These are phyloP conservation scores for Sarocladiaceae sp. DNA, from an alignment of 2,329 filamentous ascomycete genomes.

Conservation along the genomic window DNA sequence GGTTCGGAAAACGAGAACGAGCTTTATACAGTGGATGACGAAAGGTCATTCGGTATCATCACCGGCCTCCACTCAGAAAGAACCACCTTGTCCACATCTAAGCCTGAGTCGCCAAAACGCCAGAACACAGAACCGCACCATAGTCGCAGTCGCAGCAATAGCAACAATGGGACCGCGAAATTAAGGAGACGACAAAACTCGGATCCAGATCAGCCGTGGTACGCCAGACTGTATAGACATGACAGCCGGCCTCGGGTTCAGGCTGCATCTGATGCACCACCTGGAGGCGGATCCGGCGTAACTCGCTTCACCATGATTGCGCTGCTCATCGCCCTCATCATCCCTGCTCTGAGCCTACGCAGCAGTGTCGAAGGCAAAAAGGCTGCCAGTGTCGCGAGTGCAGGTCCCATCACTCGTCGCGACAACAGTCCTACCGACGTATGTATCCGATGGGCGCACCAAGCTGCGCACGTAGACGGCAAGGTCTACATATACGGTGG, in stretches of 20 bases:
- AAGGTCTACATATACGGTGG: slow-evolving; percentile 74
- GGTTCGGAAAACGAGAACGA: slow-evolving; percentile 7
- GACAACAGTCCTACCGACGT: slow-evolving; percentile 33
- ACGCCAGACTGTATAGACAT: slow-evolving; percentile 33
- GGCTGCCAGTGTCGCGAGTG: slow-evolving; percentile 34
- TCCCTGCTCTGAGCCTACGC: slow-evolving; percentile 40
- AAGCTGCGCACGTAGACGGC: slow-evolving; percentile 65
- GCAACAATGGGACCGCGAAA: not conserved
- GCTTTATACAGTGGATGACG: slow-evolving; percentile 18
- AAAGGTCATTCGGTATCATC: slow-evolving; percentile 25
- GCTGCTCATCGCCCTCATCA: slow-evolving; percentile 42
- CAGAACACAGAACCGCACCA: not conserved
- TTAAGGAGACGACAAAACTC: slow-evolving; percentile 13
- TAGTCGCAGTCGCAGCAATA: not conserved
- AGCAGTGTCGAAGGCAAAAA: slow-evolving; percentile 30
- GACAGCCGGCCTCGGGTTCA: slow-evolving; percentile 35
- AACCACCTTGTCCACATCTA: not conserved
- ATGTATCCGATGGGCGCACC: slow-evolving; percentile 61
- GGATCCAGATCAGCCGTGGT: slow-evolving; percentile 30
- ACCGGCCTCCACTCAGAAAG: slow-evolving; percentile 15
- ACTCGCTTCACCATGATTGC: slow-evolving; percentile 38
- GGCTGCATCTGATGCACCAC: slow-evolving; percentile 35
- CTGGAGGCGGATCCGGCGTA: slow-evolving; percentile 29
- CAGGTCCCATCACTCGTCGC: slow-evolving; percentile 28
- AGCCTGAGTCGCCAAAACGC: not conserved